Conservation (phyloP, 441 rosid genomes). For the Macaranga tanarius region DNA sequence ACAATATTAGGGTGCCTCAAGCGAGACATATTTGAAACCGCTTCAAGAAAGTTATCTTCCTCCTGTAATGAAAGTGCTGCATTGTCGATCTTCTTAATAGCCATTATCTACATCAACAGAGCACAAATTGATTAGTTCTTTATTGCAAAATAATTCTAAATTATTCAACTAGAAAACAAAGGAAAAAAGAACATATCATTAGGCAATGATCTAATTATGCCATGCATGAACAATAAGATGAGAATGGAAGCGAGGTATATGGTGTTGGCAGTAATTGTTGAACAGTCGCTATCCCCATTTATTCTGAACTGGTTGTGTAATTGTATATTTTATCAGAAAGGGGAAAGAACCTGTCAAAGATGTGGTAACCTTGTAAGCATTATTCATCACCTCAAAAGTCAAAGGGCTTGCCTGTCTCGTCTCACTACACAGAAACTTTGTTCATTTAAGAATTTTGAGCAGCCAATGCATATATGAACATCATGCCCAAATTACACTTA, state of each 20-base stretch:
- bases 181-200: background rate
- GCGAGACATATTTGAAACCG: conserved; percentile 84
- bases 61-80: conserved; percentile 84
- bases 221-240: background rate
- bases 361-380: background rate
- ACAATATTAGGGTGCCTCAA: conserved; percentile 91
- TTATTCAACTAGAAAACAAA: background rate
- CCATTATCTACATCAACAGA: conserved; percentile 55
- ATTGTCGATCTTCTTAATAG: conserved; percentile 89
- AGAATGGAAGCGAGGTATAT: background rate
- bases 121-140: conserved; percentile 18
- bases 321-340: background rate
- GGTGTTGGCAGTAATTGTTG: no score
- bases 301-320: background rate
- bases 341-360: background rate
- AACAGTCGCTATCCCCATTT: background rate
- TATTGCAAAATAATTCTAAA: background rate
- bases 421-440: background rate
- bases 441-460: conserved; percentile 1
- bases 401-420: background rate
- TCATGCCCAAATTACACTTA: background rate
- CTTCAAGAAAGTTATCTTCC: conserved; percentile 90
- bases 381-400: conserved; percentile 5
- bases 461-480: background rate
- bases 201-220: background rate